These are phyloP conservation scores for Pseudogymnoascus sp. DNA, from an alignment of 2,329 filamentous ascomycete species.

Conservation along the genomic window DNA sequence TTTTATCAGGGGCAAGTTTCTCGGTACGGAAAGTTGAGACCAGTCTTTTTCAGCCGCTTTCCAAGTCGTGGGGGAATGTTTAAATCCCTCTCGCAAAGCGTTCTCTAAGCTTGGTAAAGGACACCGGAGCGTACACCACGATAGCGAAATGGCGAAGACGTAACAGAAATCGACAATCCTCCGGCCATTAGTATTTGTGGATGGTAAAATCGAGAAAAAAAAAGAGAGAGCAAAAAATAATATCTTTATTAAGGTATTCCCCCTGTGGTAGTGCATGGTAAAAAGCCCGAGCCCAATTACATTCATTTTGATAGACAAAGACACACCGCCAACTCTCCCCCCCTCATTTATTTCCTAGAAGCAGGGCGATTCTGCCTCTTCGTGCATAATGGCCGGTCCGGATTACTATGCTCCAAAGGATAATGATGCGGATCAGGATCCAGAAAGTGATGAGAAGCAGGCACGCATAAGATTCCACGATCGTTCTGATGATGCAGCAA, in stretches of 20 bases:
- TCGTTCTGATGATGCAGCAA: background rate
- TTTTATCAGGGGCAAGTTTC: background rate
- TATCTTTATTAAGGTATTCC: background rate
- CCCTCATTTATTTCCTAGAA: background rate
- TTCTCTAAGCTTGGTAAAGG: background rate
- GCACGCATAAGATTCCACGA: background rate
- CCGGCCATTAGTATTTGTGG: background rate
- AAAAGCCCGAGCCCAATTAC: background rate
- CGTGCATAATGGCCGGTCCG: background rate
- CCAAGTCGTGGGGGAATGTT: background rate
- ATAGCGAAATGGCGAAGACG: background rate
- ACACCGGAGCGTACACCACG: background rate
- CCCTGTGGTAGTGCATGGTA: background rate
- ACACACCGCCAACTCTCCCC: background rate
- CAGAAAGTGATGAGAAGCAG: background rate
- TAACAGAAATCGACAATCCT: slow-evolving; percentile 1
- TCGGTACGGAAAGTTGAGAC: background rate
- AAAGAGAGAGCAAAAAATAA: background rate
- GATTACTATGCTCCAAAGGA: background rate
- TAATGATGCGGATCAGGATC: background rate
- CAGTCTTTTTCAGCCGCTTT: background rate
- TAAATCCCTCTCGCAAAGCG: background rate
- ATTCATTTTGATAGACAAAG: background rate
- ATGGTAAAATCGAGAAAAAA: background rate
- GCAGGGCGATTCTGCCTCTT: background rate